Base-by-base conservation (phyloP, 805 yeast genomes). In the Candida tibetensis region DNA sequence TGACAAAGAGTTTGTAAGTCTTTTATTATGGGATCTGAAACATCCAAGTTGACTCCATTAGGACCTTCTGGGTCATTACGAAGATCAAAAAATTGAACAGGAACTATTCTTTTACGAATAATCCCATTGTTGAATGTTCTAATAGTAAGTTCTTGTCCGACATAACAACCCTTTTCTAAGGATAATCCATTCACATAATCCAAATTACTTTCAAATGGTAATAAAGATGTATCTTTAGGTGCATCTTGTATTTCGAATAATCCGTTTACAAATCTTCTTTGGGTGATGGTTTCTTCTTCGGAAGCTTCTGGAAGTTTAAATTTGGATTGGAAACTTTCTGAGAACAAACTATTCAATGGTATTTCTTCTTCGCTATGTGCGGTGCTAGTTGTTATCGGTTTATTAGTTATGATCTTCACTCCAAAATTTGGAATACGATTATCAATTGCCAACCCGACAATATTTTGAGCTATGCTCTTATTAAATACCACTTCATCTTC, bases 101-200 rank as follows among this genome's bases (percentile, higher is more conserved):
- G 97, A 32, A 86, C 77, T 2, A 88, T 66, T 39, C 98, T 69
- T 52, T 90, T 89, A 21, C 95, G 71, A n/a, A 90, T 76, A 1
- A 81, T 76, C 3, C 96, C 96, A 22, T 83, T 80, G 43, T 85
- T 86, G 53, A 74, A 82, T 0, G 97, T 83, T 51, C 99, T 74
- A 13, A 90, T 88, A 0, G 97, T 90, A 36, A 93, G 69, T 57
- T 93, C 99, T 61, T 93, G 99, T 1, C 99, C 99, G 12, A 88
- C 82, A 52, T 93, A 93, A 57, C 99, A 93, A 2, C 99, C 99
- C 59, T 93, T 93, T 46, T 88, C 82, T 36, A 82, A 77, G 37
- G 91, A 87, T 10, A 93, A 71, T 0, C 91, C 95, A 47, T 85
- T 82, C 63, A 79, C 77, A 50, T 74, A 79, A 60, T 93, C 99